These are phyloP conservation scores for Chlorella sorokiniana DNA, from an alignment of 139 green algal species.

Conservation along the genomic window DNA sequence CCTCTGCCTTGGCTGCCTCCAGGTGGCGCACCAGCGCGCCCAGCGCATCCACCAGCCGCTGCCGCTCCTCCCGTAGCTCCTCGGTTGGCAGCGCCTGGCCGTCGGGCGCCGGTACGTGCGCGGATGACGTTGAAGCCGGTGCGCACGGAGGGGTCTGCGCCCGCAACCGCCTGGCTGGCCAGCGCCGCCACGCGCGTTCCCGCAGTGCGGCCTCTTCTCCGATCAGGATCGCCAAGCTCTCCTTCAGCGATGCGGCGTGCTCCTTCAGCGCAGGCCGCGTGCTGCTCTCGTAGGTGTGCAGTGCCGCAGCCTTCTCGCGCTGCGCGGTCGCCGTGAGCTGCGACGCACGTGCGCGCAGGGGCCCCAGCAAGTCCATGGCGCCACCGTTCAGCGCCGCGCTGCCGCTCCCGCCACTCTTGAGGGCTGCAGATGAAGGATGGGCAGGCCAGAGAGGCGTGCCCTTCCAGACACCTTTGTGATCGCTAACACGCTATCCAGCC, in stretches of 20 bases:
- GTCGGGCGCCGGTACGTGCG: constrained; percentile 14
- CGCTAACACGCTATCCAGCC: too few species aligned
- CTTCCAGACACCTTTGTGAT: too few species aligned
- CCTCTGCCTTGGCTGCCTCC: constrained; percentile 32
- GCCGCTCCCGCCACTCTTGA: too few species aligned
- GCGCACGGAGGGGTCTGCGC: not conserved
- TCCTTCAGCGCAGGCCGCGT: constrained; percentile 29
- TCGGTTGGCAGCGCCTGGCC: constrained; percentile 34
- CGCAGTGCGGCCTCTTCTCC: constrained; percentile 9
- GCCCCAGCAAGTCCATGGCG: constrained; percentile 1
- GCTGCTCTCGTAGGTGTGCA: constrained; percentile 18
- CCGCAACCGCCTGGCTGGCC: not conserved
- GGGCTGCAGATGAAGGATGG: too few species aligned
- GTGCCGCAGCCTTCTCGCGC: constrained; percentile 13
- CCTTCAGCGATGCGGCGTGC: constrained; percentile 17
- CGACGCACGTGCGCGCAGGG: constrained; percentile 17
- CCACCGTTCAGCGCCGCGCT: too few species aligned
- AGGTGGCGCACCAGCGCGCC: constrained; percentile 40
- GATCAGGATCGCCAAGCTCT: constrained; percentile 22
- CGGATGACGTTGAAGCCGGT: constrained; percentile 59
- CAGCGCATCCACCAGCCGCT: constrained; percentile 43
- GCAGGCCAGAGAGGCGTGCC: too few species aligned
- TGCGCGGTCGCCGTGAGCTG: constrained; percentile 30
- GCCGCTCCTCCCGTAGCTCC: constrained; percentile 38
- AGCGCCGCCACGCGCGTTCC: not conserved